These are phyloP conservation scores for Neurospora sp. DNA, from an alignment of 495 filamentous ascomycete species.

Conservation along the genomic window DNA sequence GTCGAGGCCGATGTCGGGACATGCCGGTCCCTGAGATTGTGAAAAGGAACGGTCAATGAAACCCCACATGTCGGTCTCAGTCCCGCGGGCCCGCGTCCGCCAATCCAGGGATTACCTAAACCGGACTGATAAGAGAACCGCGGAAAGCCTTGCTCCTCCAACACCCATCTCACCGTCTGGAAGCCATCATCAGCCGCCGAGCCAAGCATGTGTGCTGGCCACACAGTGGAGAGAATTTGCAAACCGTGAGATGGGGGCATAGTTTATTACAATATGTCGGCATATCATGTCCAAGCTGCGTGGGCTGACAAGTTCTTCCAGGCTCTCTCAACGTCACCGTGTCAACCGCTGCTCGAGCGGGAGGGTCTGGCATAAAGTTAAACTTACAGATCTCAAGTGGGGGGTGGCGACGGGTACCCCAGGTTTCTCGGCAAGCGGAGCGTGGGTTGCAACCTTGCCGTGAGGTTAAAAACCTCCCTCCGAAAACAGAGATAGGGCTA, in stretches of 20 bases:
- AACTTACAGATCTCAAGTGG: background rate
- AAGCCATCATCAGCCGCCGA: background rate
- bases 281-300: background rate
- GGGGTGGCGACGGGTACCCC: background rate
- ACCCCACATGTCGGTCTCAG: background rate
- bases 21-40: slow-evolving; percentile 9
- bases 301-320: background rate
- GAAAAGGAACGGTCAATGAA: slow-evolving; percentile 2
- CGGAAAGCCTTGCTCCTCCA: background rate
- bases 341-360: background rate
- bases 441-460: background rate
- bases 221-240: background rate
- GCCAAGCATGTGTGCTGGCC: background rate
- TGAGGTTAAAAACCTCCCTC: background rate
- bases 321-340: background rate
- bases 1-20: slow-evolving; percentile 17
- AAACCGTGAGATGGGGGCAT: background rate
- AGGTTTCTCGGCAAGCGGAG: background rate
- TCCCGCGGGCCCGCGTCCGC: slow-evolving; percentile 1
- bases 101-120: slow-evolving; percentile 20
- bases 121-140: slow-evolving; percentile 20
- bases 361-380: background rate
- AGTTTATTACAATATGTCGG: background rate
- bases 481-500: background rate
- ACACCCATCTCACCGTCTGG: background rate